A percentile compares a stretch with the other conserved stretches of the same genome.
phyloP scores from a whole-genome alignment of 306 rosid species.

The Calophaca sinica region DNA sequence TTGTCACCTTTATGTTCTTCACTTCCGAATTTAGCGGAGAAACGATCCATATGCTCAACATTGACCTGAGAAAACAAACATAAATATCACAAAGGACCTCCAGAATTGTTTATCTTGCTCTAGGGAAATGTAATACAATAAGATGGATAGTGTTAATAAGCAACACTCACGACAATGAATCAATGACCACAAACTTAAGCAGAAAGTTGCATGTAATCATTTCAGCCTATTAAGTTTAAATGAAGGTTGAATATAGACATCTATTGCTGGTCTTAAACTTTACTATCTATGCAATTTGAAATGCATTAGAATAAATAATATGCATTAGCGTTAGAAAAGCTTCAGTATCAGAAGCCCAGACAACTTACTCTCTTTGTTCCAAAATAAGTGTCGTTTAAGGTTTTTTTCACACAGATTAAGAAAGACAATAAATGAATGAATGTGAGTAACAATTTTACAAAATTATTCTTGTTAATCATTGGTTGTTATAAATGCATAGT shows the following conservation, averaged over 20 bases:
- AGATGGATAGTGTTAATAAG: slow-evolving; percentile 32
- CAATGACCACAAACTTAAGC: slow-evolving; percentile 1
- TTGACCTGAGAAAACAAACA: slow-evolving; percentile 60
- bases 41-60: slow-evolving; percentile 83
- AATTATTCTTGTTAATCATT: too few species aligned
- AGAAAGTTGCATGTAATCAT: slow-evolving; percentile 32
- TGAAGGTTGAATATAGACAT: not conserved
- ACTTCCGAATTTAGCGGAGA: slow-evolving; percentile 73
- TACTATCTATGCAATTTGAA: not conserved
- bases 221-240: slow-evolving; percentile 18
- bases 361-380: too few species aligned
- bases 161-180: slow-evolving; percentile 27
- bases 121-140: slow-evolving; percentile 20
- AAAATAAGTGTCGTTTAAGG: too few species aligned
- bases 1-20: slow-evolving; percentile 56
- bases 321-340: too few species aligned
- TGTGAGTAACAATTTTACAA: too few species aligned
- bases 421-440: too few species aligned
- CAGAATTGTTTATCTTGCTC: slow-evolving; percentile 36
- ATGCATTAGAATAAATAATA: not conserved
- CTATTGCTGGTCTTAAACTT: not conserved
- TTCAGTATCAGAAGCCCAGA: not conserved
- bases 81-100: slow-evolving; percentile 26
- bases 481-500: too few species aligned
- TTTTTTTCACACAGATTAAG: too few species aligned